phyloP scores from a whole-genome alignment of 441 rosid species.

The Mallotus repandus region DNA sequence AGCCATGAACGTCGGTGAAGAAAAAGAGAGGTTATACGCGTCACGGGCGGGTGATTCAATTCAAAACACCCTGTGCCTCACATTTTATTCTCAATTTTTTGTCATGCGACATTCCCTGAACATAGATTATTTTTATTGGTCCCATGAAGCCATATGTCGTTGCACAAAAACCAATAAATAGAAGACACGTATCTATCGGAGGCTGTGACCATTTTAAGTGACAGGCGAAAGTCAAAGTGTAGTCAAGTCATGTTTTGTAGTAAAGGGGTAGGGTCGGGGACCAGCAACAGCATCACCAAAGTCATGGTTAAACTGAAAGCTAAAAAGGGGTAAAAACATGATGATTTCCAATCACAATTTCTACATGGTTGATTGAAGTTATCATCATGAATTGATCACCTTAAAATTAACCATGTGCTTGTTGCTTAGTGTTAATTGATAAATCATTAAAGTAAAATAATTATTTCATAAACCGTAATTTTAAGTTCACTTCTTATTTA shows the following conservation, averaged over 20 bases:
- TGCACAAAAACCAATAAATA: background rate
- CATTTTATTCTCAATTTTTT: background rate
- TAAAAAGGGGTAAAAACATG: constrained; percentile 11
- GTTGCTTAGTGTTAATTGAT: constrained; percentile 12
- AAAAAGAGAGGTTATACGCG: background rate
- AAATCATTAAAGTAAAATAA: constrained; percentile 10
- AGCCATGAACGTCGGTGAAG: constrained; percentile 25
- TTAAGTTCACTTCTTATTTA: too few relatives aligned
- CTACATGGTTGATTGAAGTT: constrained; percentile 1
- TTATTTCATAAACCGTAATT: too few relatives aligned
- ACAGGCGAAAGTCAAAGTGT: constrained; percentile 15
- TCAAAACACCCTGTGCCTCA: constrained; percentile 4
- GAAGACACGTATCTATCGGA: background rate
- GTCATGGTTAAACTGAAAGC: constrained; percentile 16
- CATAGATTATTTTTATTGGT: background rate
- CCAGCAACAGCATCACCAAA: constrained; percentile 10
- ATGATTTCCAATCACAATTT: constrained; percentile 8
- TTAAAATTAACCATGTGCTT: background rate
- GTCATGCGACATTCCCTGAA: too few relatives aligned
- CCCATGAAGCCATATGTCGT: background rate
- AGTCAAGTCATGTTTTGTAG: background rate
- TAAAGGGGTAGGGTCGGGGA: background rate
- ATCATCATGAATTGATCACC: background rate
- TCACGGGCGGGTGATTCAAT: background rate
- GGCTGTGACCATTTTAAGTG: constrained; percentile 13